Base-by-base conservation (phyloP, 139 green algal species). In the Gonium pectorale region DNA sequence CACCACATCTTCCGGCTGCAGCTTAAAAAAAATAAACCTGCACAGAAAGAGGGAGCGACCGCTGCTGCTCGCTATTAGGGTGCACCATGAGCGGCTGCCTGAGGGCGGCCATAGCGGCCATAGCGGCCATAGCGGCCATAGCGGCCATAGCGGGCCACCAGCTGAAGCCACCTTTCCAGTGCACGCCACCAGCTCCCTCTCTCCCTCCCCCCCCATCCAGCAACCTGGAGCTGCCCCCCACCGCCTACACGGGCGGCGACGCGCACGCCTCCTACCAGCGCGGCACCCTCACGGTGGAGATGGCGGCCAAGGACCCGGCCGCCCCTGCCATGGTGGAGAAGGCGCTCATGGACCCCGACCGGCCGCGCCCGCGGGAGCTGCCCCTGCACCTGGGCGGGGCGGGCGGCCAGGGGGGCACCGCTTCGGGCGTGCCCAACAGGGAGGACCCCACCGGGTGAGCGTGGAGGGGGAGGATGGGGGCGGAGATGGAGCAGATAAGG, bases 281-380 rank as follows among this genome's bases (percentile, higher is more conserved):
- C 5, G 75, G 75, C 21, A 37, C 5, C 6, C n/a, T 83, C n/a
- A 33, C 27, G 1, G 60, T 83, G 15, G 43, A 63, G 9, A 66
- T 74, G 62, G 62, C 60, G 0, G 6, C 44, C 62, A 83, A 83
- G 60, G 75, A 83, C 40, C 75, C 75, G 7, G 26, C 22, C 41
- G n/a, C 75, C 17, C 75, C 75, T n/a, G 75, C 75, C 44, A 83
- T 83, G 75, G 31, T 83, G 31, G 75, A 82, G 74, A 82, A 82
- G 74, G 41, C 29, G 21, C 40, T 71, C 29, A 41, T 41, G 74
- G 59, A 82, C 60, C 74, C 74, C 11, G 74, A 82, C 74, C 60
- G 75, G 40, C 75, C 75, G 43, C 75, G 73, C 75, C 75, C 75
- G 22, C 41, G 75, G 26, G 60, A 83, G 75, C 7, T 83, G 41